Base-by-base conservation (phyloP, 164 flowering plant species). In the Sextonia rubra region DNA sequence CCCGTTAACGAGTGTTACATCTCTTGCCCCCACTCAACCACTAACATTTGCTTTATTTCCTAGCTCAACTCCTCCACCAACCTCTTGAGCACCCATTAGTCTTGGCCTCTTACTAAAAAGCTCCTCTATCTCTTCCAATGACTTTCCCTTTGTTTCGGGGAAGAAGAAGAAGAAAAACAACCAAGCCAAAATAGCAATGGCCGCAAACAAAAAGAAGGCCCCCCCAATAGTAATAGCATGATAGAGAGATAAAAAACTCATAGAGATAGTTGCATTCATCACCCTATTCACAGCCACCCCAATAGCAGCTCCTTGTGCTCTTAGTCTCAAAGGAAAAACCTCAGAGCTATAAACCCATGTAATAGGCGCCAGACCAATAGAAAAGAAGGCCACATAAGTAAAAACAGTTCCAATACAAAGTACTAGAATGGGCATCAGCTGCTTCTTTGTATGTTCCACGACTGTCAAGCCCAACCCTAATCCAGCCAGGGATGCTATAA, bases 301-400 rank as follows among this genome's bases (percentile, higher is more conserved):
- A 14, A 89, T 60, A 37, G 90, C 77, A 12, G 66, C 18, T 0
- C 91, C 97, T 27, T 89, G 91, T 0, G 91, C 93, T 1, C 97
- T 81, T 1, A 90, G 77, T 70, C 79, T 78, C 77, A 89, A 66
- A 20, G 93, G 94, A 69, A 86, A 87, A 12, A 92, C 82, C 85
- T 92, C 95, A 0, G 93, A 86, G 68, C 86, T 86, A 70, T 90
- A 90, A 1, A 92, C 95, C 93, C 95, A 90, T 11, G 93, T 72
- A 63, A 92, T 83, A n/a, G 97, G 97, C 1, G 93, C 97, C 80
- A 87, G 14, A 20, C 94, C 93, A 7, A 90, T 89, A 0, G 93
- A 86, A 76, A 89, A 91, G 9, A 73, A 55, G n/a, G 88, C 83
- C 0, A 89, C 90, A 77, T 47, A 83, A 0, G 82, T 11, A 25